Conservation (phyloP, 345 rosid genomes). For the Salix exigua region DNA sequence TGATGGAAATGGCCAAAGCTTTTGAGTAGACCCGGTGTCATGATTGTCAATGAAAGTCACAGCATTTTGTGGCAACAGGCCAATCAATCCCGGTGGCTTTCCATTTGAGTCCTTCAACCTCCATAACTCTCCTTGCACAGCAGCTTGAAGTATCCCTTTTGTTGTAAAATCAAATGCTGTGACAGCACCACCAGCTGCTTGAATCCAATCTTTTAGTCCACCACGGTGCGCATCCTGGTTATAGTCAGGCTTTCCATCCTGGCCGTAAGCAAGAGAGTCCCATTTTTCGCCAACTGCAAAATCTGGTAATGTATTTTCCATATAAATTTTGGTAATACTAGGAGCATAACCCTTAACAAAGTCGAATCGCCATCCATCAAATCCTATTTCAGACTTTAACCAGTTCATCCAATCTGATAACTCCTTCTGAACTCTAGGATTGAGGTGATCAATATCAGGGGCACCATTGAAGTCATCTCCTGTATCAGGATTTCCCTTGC, state of each 20-base stretch:
- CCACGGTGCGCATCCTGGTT: slow-evolving; percentile 61
- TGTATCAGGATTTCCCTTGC: slow-evolving; percentile 67
- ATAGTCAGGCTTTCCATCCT: slow-evolving; percentile 44
- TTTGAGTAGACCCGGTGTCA: slow-evolving; percentile 66
- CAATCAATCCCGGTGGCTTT: slow-evolving; percentile 74
- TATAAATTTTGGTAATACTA: slow-evolving; percentile 45
- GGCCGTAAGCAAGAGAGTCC: slow-evolving; percentile 50
- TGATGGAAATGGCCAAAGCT: slow-evolving; percentile 61
- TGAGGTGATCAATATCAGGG: slow-evolving; percentile 87
- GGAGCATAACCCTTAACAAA: slow-evolving; percentile 69
- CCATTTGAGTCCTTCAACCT: slow-evolving; percentile 65
- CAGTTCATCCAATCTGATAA: slow-evolving; percentile 90
- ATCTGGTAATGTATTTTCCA: slow-evolving; percentile 48
- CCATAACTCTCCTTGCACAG: slow-evolving; percentile 75
- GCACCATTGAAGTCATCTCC: slow-evolving; percentile 48
- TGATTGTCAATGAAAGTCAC: slow-evolving; percentile 86
- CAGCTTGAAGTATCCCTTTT: slow-evolving; percentile 73
- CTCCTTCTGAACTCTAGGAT: slow-evolving; percentile 57
- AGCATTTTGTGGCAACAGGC: slow-evolving; percentile 61
- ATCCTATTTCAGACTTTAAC: slow-evolving; percentile 71
- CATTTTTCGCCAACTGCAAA: slow-evolving; percentile 85
- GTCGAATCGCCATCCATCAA: slow-evolving; percentile 74
- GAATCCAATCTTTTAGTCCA: slow-evolving; percentile 55
- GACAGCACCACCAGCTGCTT: slow-evolving; percentile 52
- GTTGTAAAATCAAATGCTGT: slow-evolving; percentile 86